These are phyloP conservation scores for Camellia sinensis DNA, from an alignment of 148 eudicot genomes.

Conservation along the genomic window DNA sequence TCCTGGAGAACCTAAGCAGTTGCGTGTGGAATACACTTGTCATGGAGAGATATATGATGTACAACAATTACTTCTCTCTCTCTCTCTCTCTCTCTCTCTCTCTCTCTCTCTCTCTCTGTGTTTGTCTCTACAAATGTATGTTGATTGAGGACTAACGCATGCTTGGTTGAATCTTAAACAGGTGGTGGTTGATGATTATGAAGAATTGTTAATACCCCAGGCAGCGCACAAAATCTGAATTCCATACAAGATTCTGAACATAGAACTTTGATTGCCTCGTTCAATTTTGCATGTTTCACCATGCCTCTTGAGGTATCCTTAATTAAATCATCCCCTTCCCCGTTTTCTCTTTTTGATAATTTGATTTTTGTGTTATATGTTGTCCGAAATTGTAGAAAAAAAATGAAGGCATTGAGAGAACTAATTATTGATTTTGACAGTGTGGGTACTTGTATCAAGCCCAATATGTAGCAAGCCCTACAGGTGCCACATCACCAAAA, in stretches of 20 bases:
- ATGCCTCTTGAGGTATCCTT: constrained; percentile 5
- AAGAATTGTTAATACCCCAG: constrained; percentile 62
- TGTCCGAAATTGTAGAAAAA: constrained; percentile 1
- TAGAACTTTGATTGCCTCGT: constrained; percentile 10
- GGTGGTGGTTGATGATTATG: constrained; percentile 71
- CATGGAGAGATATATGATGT: constrained; percentile 57
- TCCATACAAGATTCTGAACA: background rate
- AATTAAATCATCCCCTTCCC: background rate
- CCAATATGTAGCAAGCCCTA: too few relatives aligned
- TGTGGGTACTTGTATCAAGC: too few relatives aligned
- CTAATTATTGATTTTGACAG: background rate
- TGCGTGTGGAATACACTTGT: constrained; percentile 65
- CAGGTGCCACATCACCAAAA: too few relatives aligned
- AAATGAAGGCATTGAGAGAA: background rate
- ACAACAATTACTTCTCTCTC: constrained; percentile 9
- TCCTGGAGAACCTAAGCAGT: constrained; percentile 75
- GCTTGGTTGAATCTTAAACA: constrained; percentile 17
- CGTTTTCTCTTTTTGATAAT: background rate
- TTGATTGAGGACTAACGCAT: background rate
- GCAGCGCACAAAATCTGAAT: constrained; percentile 48
- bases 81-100: background rate
- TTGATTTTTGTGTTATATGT: background rate
- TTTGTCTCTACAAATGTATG: too few relatives aligned
- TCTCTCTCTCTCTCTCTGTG: too few relatives aligned
- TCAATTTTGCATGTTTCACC: constrained; percentile 16